Base-by-base conservation (phyloP, 1,284 basidiomycete genomes). In the Heterobasidion parviporum region DNA sequence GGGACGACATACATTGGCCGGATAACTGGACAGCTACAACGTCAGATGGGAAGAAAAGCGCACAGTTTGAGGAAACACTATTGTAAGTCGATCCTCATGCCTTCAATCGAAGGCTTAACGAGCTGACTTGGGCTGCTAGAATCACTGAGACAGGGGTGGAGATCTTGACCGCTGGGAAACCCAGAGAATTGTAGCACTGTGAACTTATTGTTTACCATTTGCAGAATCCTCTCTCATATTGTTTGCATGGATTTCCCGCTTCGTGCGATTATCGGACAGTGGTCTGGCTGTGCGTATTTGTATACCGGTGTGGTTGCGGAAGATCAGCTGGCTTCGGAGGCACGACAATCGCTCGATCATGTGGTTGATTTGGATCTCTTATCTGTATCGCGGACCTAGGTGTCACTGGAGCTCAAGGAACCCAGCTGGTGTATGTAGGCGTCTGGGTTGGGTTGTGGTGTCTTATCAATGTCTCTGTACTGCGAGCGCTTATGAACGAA, bases 21-120 rank as follows among this genome's bases (percentile, higher is more conserved):
- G 90, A 93, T 68, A 85, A 92, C 65, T 98, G 95, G 95, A 98
- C 94, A 2, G 93, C 94, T 0, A 91, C 90, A 16, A 98, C 95
- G 2, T 70, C 79, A 2, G 94, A 98, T 70, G 95, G 94, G 34
- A 88, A 89, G 68, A 78, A 80, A 59, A 94, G 89, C 61, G 95
- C 95, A 6, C 95, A 98, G 66, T 98, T 97, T 65, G 95, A 98
- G 70, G 95, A 98, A 65, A 97, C 94, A 1, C 73, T 91, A 45
- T 70, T 98, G 88, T 94, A 64, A 66, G 89, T 78, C 52, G 52
- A 32, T 38, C 36, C 51, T 57, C 50, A 20, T 51, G 57, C 61
- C 26, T 26, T 26, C 26, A 26, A 26, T 26, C 26, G 26, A 26
- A 64, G 59, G 56, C 60, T 56, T 48, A 50, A 52, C 48, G 38